Evolutionary conservation across 305 asterid genomes (phyloP).

Genomic region (Fraxinus angustifolia): DNA sequence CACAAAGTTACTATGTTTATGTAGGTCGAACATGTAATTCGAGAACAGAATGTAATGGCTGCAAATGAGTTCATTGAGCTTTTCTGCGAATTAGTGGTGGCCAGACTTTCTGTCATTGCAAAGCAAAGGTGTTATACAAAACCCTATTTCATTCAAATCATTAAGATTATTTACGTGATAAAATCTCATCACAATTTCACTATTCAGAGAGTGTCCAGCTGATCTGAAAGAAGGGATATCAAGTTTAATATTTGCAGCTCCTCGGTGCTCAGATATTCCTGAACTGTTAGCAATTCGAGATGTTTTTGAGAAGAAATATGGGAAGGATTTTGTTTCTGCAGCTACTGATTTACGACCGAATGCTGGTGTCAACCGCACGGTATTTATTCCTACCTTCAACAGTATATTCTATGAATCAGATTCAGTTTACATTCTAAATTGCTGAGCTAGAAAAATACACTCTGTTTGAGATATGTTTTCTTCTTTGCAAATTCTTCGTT

Average conservation of each 20-base stretch:
- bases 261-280: slow-evolving; percentile 92
- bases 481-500: neutral
- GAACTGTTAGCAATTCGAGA: slow-evolving; percentile 68
- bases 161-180: slow-evolving; percentile 3
- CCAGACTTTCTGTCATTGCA: slow-evolving; percentile 73
- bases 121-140: slow-evolving; percentile 55
- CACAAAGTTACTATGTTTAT: slow-evolving; percentile 17
- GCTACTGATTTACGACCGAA: slow-evolving; percentile 91
- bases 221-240: slow-evolving; percentile 94
- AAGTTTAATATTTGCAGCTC: slow-evolving; percentile 85
- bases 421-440: neutral
- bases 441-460: neutral
- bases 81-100: slow-evolving; percentile 84
- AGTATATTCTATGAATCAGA: neutral
- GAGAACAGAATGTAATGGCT: slow-evolving; percentile 87
- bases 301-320: slow-evolving; percentile 76
- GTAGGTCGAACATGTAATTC: slow-evolving; percentile 90
- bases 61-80: slow-evolving; percentile 94
- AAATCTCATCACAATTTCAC: neutral
- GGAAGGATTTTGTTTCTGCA: slow-evolving; percentile 91
- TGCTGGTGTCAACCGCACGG: slow-evolving; percentile 91
- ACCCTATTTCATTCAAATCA: neutral
- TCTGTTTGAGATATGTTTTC: neutral
- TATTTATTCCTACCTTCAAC: slow-evolving; percentile 17
- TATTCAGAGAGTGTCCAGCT: slow-evolving; percentile 83